Evolutionary conservation across 2,329 filamentous ascomycete genomes (phyloP), one percentile per base, ranked within the genome.

Genomic region (Epichloe typhina): DNA sequence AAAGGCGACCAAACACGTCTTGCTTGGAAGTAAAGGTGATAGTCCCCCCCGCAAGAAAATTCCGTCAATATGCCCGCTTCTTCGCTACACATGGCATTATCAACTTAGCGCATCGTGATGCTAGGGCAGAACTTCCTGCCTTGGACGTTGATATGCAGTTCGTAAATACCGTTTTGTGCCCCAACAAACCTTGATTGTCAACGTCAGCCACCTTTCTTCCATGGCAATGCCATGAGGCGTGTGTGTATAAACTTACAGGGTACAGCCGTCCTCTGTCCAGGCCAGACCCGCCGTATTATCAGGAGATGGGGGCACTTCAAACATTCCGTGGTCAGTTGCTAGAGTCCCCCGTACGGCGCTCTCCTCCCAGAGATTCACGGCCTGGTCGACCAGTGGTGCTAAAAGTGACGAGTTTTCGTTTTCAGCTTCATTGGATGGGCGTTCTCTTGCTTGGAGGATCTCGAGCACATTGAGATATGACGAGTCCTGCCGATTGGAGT

Each of bases 151-250:
- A 90, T 74, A 36, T 74, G 76, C 58, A 87, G 80, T 66, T 89
- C 84, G 59, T 87, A 87, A 50, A 90, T 83, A 51, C 86, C 86
- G 57, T 86, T 81, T 61, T 87, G 82, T 36, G 80, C 77, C 19
- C 77, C 81, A 40, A 83, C 70, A 58, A 77, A 83, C 50, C 80
- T 84, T 48, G 4, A 26, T 3, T 19, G 39, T 13, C 17, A 49
- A 33, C 45, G 58, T 63, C 49, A 64, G 62, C 51, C 46, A 17
- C 21, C 19, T 12, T 4, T 12, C 13, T 12, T 26, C 5, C 21
- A 21, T 41, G 7, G 6, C 5, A 21, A 7, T 26, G 6, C n/a
- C 33, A 50, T 5, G 3, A 47, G 48, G 52, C 26, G 8, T 31
- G 26, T 31, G 26, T 31, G 26, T 39, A 9, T 43, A 44, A 42